phyloP scores from a whole-genome alignment of 1,139 yeast species.

The Oligophagozyma castellii region DNA sequence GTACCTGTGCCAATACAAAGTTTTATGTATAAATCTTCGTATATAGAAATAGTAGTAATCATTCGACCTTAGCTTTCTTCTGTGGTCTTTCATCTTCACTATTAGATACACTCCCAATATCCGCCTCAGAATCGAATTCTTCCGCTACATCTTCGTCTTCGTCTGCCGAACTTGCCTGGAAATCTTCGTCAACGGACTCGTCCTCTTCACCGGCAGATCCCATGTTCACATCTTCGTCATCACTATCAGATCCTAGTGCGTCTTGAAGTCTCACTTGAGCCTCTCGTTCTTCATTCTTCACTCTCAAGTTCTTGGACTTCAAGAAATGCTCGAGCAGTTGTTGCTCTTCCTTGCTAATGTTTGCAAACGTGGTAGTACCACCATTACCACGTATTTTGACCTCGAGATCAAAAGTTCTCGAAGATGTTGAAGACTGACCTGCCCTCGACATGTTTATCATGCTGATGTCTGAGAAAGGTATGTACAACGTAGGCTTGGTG shows the following conservation, averaged over 20 bases:
- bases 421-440: constrained; percentile 65
- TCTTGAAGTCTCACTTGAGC: constrained; percentile 70
- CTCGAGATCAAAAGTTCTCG: constrained; percentile 88
- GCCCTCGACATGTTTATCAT: constrained; percentile 78
- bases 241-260: constrained; percentile 59
- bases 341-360: constrained; percentile 85
- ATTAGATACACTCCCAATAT: constrained; percentile 31
- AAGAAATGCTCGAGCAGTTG: constrained; percentile 62
- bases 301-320: constrained; percentile 60
- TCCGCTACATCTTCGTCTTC: constrained; percentile 73
- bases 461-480: constrained; percentile 73
- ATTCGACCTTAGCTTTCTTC: constrained; percentile 24
- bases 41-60: constrained; percentile 2
- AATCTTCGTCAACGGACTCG: constrained; percentile 56
- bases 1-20: neutral
- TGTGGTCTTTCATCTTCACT: constrained; percentile 27
- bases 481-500: constrained; percentile 87
- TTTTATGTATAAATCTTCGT: neutral
- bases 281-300: constrained; percentile 81
- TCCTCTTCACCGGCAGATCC: constrained; percentile 66
- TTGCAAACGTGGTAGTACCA: constrained; percentile 72
- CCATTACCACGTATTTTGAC: constrained; percentile 53
- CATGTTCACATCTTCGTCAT: constrained; percentile 53
- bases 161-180: constrained; percentile 43
- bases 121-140: constrained; percentile 71